Base-by-base conservation (phyloP, 1,284 basidiomycete genomes). In the Boletus mariae region DNA sequence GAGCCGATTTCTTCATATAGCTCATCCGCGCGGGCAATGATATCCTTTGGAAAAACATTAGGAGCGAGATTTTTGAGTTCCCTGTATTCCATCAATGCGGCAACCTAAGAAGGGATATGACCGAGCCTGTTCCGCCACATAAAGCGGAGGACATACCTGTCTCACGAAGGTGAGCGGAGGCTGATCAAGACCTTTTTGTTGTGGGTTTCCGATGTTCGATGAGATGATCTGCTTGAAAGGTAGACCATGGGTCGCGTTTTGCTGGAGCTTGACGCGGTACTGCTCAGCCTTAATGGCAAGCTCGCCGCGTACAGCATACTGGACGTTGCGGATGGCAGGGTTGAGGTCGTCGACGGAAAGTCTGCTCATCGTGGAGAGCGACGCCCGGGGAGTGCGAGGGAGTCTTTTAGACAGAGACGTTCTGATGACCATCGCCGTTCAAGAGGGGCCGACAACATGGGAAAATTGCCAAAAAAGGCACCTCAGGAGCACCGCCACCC, bases 161-260 rank as follows among this genome's bases (percentile, higher is more conserved):
- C 96, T 80, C 65, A 86, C 84, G 72, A 93, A 99, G 8, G 96
- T 98, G 57, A 99, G 83, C 1, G 95, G 93, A 23, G 87, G 84
- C 71, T 99, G 97, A 70, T 98, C 87, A 43, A 99, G 79, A 1
- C 92, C 93, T 67, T 88, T 88, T 73, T 98, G 96, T 74, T 99
- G 96, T 0, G 96, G 96, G 70, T 99, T 99, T 9, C 96, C 96
- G 55, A 99, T 99, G 75, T 99, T 99, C 60, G 94, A 93, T 25
- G 86, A 92, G 68, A 98, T 94, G 71, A 99, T 81, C 62, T 85
- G 85, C 67, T 86, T 81, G 70, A 98, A 99, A 23, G 94, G 92
- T 17, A 98, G 80, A 23, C 75, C 74, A 55, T 83, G 74, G 55
- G 77, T 38, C 11, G 63, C 57, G 37, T 73, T 71, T 37, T 78